Conservation (phyloP, 176 grass and related monocot genomes). For the Oryza australiensis region DNA sequence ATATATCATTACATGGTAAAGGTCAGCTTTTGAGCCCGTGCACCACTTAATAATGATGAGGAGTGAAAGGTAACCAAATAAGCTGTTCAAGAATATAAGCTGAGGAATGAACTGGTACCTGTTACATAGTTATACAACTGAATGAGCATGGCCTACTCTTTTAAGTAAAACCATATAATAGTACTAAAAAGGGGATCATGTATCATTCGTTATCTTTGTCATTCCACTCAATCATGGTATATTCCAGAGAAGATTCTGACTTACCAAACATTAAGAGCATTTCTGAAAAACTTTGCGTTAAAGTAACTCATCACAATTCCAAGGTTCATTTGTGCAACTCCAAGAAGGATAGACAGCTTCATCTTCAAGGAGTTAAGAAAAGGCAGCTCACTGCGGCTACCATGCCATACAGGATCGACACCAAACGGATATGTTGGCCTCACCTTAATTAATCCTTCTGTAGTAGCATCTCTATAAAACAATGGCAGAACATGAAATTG, state of each 20-base stretch:
- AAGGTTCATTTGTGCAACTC: slow-evolving; percentile 94
- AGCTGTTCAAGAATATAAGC: slow-evolving; percentile 91
- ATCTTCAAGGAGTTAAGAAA: slow-evolving; percentile 98
- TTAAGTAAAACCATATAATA: background rate
- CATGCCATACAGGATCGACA: slow-evolving; percentile 84
- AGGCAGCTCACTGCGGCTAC: slow-evolving; percentile 77
- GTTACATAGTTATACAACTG: slow-evolving; percentile 18
- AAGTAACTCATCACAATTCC: slow-evolving; percentile 92
- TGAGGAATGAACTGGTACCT: slow-evolving; percentile 94
- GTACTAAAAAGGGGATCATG: background rate
- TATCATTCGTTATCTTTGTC: background rate
- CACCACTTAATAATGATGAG: slow-evolving; percentile 95
- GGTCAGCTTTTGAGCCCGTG: slow-evolving; percentile 76
- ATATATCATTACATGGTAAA: slow-evolving; percentile 99
- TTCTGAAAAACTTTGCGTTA: slow-evolving; percentile 80
- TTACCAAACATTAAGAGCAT: slow-evolving; percentile 71
- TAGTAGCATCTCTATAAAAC: slow-evolving; percentile 58
- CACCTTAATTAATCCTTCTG: slow-evolving; percentile 68
- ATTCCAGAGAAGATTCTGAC: slow-evolving; percentile 21
- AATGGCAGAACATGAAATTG: background rate
- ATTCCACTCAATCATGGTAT: background rate
- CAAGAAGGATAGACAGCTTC: slow-evolving; percentile 96
- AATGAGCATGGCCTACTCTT: slow-evolving; percentile 20
- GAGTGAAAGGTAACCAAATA: slow-evolving; percentile 91
- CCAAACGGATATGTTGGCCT: slow-evolving; percentile 76